These are phyloP conservation scores for Nidularia pulvinata DNA, from an alignment of 768 basidiomycete genomes.

Conservation along the genomic window DNA sequence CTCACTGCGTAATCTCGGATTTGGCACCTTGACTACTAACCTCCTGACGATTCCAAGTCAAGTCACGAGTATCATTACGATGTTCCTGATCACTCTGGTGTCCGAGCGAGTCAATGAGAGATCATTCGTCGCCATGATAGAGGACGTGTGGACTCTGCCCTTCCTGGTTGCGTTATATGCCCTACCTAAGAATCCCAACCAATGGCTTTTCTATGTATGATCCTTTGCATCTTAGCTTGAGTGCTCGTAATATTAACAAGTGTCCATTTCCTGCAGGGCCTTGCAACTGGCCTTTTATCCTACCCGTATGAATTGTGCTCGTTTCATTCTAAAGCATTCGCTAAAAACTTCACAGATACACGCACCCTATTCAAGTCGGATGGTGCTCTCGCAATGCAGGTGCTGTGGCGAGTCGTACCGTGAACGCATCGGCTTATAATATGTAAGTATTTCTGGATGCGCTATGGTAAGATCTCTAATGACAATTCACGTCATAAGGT, in stretches of 20 bases:
- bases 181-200: slow-evolving; percentile 45
- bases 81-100: slow-evolving; percentile 45
- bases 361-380: slow-evolving; percentile 52
- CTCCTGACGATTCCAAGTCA: slow-evolving; percentile 58
- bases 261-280: slow-evolving; percentile 20
- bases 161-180: slow-evolving; percentile 57
- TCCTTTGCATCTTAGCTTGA: background rate
- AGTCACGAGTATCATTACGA: slow-evolving; percentile 48
- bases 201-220: slow-evolving; percentile 53
- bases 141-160: slow-evolving; percentile 61
- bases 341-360: slow-evolving; percentile 22
- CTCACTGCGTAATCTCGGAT: slow-evolving; percentile 56
- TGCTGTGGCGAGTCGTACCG: slow-evolving; percentile 57
- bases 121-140: slow-evolving; percentile 49
- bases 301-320: slow-evolving; percentile 27
- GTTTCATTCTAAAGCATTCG: slow-evolving; percentile 4
- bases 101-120: slow-evolving; percentile 56
- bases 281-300: slow-evolving; percentile 42
- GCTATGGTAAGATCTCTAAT: background rate
- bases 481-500: slow-evolving; percentile 4
- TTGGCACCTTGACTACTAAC: slow-evolving; percentile 60
- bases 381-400: slow-evolving; percentile 65
- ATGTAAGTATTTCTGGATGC: slow-evolving; percentile 27
- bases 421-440: slow-evolving; percentile 60
- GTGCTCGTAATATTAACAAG: no score